Evolutionary conservation across 148 eudicot species (phyloP).

Genomic region (Camellia japonica): DNA sequence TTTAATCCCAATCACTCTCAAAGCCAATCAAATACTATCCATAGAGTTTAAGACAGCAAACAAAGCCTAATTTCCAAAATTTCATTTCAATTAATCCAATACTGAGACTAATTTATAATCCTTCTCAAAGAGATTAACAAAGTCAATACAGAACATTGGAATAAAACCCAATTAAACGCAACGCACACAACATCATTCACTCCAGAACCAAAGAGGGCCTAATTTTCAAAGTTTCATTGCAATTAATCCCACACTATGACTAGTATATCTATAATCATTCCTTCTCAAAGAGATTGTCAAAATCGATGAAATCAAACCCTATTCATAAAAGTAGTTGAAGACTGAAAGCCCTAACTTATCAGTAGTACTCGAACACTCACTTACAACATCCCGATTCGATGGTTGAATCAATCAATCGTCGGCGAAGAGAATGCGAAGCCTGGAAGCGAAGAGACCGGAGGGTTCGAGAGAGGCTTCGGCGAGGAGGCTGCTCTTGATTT

Average conservation of each 20-base stretch:
- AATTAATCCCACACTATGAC: not conserved
- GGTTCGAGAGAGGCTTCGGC: conserved; percentile 61
- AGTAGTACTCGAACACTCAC: not conserved
- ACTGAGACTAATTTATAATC: no score
- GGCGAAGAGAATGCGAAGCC: conserved; percentile 51
- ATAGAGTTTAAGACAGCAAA: no score
- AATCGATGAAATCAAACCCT: not conserved
- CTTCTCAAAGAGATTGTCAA: not conserved
- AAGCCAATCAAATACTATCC: no score
- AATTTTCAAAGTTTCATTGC: not conserved
- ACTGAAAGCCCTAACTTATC: not conserved
- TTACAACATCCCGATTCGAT: not conserved
- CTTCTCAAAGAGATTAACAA: no score
- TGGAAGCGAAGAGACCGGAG: conserved; percentile 50
- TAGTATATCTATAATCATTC: not conserved
- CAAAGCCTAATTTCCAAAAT: no score
- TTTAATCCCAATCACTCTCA: no score
- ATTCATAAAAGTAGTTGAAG: not conserved
- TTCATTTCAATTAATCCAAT: no score
- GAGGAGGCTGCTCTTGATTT: conserved; percentile 47
- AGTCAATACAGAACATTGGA: no score
- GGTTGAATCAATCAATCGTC: conserved; percentile 29
- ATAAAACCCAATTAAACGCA: no score
- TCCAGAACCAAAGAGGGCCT: not conserved
- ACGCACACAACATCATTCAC: not conserved